Conservation (phyloP, 306 rosid genomes). For the Pyrus betulifolia region DNA sequence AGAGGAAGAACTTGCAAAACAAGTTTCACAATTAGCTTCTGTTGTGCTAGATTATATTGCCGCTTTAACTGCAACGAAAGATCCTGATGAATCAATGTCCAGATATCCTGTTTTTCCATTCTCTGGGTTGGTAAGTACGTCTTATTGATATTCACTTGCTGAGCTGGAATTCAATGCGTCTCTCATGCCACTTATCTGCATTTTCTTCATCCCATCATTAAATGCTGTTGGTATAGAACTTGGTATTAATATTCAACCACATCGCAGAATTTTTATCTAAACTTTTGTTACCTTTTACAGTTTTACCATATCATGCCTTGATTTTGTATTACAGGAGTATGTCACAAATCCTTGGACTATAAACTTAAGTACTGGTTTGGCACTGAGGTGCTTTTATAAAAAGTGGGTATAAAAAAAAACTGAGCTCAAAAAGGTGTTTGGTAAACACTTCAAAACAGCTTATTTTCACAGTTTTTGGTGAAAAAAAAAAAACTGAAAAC, state of each 20-base stretch:
- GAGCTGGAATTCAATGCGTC: not conserved
- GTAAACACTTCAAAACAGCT: too few relatives aligned
- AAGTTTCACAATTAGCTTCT: slow-evolving; percentile 59
- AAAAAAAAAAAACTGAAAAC: too few relatives aligned
- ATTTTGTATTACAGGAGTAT: not conserved
- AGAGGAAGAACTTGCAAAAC: slow-evolving; percentile 52
- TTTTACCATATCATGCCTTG: not conserved
- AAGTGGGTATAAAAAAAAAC: too few relatives aligned
- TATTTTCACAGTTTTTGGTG: too few relatives aligned
- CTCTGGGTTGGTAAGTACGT: slow-evolving; percentile 51
- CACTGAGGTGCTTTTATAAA: too few relatives aligned
- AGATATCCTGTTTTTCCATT: slow-evolving; percentile 26
- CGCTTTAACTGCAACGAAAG: slow-evolving; percentile 22
- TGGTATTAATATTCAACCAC: not conserved
- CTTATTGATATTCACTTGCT: not conserved
- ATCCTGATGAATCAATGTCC: slow-evolving; percentile 34
- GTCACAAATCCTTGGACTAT: not conserved
- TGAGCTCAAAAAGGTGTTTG: too few relatives aligned
- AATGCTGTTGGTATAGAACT: not conserved
- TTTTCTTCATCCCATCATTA: not conserved
- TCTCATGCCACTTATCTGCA: not conserved
- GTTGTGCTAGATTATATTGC: slow-evolving; percentile 35
- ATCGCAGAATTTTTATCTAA: not conserved
- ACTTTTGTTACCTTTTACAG: not conserved
- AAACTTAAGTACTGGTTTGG: not conserved